A percentile compares a stretch with the other conserved stretches of the same genome.
Conservation (phyloP, 257 asterid genomes). For the Solanum paucissectum region DNA sequence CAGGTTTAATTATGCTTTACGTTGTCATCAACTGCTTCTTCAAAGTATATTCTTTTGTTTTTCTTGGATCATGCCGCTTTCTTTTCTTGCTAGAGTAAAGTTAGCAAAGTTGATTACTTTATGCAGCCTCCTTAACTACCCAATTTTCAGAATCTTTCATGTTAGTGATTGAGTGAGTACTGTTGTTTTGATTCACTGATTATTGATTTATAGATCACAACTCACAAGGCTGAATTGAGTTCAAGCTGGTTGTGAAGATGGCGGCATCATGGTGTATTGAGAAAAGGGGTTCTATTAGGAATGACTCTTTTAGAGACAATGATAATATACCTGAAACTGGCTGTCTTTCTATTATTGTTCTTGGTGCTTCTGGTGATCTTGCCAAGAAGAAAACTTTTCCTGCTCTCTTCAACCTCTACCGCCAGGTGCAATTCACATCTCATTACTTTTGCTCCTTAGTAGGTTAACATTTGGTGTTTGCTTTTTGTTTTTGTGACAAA, state of each 20-base stretch:
- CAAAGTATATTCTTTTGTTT: neutral
- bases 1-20: neutral
- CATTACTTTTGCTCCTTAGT: neutral
- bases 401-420: constrained; percentile 88
- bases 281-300: constrained; percentile 33
- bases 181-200: neutral
- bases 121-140: neutral
- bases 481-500: neutral
- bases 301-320: constrained; percentile 41
- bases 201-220: neutral
- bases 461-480: neutral
- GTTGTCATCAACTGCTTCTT: neutral
- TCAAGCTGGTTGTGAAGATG: constrained; percentile 16
- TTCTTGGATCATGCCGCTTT: neutral
- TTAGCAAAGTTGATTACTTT: neutral
- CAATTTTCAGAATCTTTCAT: neutral
- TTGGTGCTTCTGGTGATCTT: constrained; percentile 99
- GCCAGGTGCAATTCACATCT: constrained; percentile 42
- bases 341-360: constrained; percentile 74
- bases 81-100: neutral
- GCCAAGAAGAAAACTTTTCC: constrained; percentile 99
- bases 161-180: neutral
- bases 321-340: constrained; percentile 59
- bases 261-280: constrained; percentile 53
- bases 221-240: neutral